Percentiles rank a stretch among this genome's conserved stretches.
phyloP scores from a whole-genome alignment of 2,329 filamentous ascomycete species.

The Curvularia eragrostidis region DNA sequence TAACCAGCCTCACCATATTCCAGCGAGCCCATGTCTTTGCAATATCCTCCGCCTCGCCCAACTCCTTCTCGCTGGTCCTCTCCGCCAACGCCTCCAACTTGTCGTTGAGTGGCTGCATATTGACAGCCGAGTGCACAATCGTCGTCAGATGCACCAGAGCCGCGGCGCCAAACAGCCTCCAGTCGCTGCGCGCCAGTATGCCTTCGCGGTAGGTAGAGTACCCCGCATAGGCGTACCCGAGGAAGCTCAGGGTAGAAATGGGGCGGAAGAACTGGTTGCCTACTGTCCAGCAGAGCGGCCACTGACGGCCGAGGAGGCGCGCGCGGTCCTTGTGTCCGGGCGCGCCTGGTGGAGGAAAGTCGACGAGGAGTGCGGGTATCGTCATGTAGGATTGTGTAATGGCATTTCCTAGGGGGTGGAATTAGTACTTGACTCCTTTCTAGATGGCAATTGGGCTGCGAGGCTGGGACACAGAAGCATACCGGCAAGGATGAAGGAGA shows the following conservation, averaged over 20 bases:
- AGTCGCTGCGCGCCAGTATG: slow-evolving; percentile 50
- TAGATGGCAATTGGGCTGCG: no score
- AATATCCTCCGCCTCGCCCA: slow-evolving; percentile 41
- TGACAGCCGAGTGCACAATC: slow-evolving; percentile 58
- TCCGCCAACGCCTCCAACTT: slow-evolving; percentile 54
- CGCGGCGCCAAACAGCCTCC: slow-evolving; percentile 54
- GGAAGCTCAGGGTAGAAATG: slow-evolving; percentile 57
- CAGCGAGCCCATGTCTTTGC: slow-evolving; percentile 47
- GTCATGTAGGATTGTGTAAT: slow-evolving; percentile 62
- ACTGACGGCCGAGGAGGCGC: slow-evolving; percentile 57
- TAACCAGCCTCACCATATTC: slow-evolving; percentile 47
- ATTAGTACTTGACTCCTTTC: slow-evolving; percentile 14
- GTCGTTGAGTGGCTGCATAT: slow-evolving; percentile 61
- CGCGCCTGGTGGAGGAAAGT: slow-evolving; percentile 53
- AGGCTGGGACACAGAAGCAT: slow-evolving; percentile 10
- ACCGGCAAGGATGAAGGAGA: slow-evolving; percentile 60
- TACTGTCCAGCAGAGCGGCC: slow-evolving; percentile 59
- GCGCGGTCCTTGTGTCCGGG: slow-evolving; percentile 53
- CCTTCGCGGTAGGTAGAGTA: slow-evolving; percentile 47
- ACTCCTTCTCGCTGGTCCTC: slow-evolving; percentile 40
- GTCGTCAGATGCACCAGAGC: slow-evolving; percentile 56
- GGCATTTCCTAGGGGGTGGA: slow-evolving; percentile 54
- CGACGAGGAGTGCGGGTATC: slow-evolving; percentile 57
- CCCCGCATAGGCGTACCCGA: slow-evolving; percentile 57
- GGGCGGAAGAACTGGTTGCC: slow-evolving; percentile 61